phyloP scores from a whole-genome alignment of 306 rosid species.

The Quercus gilva region DNA sequence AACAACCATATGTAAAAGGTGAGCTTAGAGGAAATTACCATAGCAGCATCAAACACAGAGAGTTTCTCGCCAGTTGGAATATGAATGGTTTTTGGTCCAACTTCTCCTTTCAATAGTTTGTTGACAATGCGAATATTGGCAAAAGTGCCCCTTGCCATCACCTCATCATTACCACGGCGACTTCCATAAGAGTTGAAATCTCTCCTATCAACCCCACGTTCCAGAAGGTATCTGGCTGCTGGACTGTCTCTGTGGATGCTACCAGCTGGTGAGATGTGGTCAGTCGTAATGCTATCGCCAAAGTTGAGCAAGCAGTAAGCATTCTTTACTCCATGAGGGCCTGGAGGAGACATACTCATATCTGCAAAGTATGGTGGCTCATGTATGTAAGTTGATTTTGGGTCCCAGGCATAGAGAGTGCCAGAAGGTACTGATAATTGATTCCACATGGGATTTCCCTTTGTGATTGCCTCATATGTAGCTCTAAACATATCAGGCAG shows the following conservation, averaged over 20 bases:
- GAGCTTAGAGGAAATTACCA: conserved; percentile 48
- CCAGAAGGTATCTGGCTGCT: conserved; percentile 84
- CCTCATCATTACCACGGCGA: conserved; percentile 94
- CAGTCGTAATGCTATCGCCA: conserved; percentile 97
- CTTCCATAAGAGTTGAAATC: conserved; percentile 98
- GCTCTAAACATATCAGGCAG: conserved; percentile 91
- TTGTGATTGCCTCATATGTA: conserved; percentile 86
- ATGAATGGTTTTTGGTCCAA: conserved; percentile 89
- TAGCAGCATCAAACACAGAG: conserved; percentile 84
- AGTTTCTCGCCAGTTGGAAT: conserved; percentile 84
- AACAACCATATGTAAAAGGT: not conserved
- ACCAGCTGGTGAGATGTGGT: conserved; percentile 99
- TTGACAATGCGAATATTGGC: conserved; percentile 93
- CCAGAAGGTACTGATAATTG: conserved; percentile 78
- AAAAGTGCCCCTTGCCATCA: conserved; percentile 93
- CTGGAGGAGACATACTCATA: conserved; percentile 97
- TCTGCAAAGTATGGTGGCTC: conserved; percentile 86
- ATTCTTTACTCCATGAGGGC: conserved; percentile 71
- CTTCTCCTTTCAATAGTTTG: conserved; percentile 88
- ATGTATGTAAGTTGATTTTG: conserved; percentile 80
- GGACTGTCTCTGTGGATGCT: conserved; percentile 97
- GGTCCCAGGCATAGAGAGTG: conserved; percentile 87
- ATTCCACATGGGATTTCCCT: conserved; percentile 96
- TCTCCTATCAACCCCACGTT: conserved; percentile 85
- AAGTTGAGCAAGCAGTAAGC: conserved; percentile 94